Evolutionary conservation across 1,284 basidiomycete species (phyloP), one percentile per base, ranked within the genome.

Genomic region (Pterulicium gracile): DNA sequence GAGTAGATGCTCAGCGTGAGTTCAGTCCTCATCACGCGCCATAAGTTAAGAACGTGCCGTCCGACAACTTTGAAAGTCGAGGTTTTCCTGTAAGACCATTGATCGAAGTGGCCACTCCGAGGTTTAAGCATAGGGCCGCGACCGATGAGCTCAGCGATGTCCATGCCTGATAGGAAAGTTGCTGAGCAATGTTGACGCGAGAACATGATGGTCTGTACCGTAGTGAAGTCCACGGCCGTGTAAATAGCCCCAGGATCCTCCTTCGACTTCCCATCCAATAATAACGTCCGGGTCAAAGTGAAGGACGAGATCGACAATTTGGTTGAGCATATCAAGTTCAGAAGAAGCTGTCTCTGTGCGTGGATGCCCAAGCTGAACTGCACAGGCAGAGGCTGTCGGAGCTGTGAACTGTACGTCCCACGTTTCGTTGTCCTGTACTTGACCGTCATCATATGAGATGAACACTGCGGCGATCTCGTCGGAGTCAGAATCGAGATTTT

Each of bases 201-300:
- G n/a, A n/a, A n/a, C n/a, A n/a, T n/a, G n/a, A n/a, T 34, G 15
- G 12, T 34, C 12, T 41, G 7, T 52, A 88, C 88, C 79, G 52
- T 82, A 79, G 7, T 66, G 62, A 50, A 62, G 61, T 22, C 80
- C 84, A 42, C 94, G 73, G n/a, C 77, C 76, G 45, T 74, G 68
- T 1, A 97, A 64, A 62, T 93, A 98, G 0, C 93, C 93, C 95
- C 95, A 98, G 1, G 88, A 92, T 0, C 77, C 70, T 14, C 74
- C 73, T 58, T 97, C 89, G 12, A 96, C 73, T 54, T 98, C 94
- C 88, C 91, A 98, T 5, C 95, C 95, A 0, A 80, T 75, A 1
- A 98, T 60, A 39, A 97, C 83, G 59, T 98, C 95, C 0, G 95
- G 95, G 62, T 98, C 92, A 56, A 88, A 68, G 0, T 81, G 75